Evolutionary conservation across 2,329 filamentous ascomycete species (phyloP).

Genomic region (Monosporascus sp.): DNA sequence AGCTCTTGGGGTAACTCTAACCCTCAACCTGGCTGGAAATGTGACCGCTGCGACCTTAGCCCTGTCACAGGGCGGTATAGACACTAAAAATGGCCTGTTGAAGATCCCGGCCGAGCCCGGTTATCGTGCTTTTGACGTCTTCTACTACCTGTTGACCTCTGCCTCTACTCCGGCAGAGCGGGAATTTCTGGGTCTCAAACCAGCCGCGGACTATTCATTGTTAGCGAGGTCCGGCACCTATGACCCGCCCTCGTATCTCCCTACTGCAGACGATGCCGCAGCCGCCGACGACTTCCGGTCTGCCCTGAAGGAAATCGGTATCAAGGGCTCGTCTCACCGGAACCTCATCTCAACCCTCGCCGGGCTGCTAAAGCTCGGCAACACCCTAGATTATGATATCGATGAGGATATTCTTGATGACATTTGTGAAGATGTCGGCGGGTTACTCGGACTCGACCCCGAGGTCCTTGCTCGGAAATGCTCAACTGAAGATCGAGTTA

Average conservation of each 20-base stretch:
- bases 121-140: slow-evolving; percentile 92
- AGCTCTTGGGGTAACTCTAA: slow-evolving; percentile 75
- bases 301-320: slow-evolving; percentile 84
- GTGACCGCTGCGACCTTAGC: slow-evolving; percentile 71
- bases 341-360: slow-evolving; percentile 82
- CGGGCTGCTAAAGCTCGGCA: slow-evolving; percentile 84
- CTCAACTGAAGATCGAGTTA: slow-evolving; percentile 76
- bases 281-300: slow-evolving; percentile 88
- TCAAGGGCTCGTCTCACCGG: slow-evolving; percentile 78
- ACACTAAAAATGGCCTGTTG: slow-evolving; percentile 74
- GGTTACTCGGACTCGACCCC: slow-evolving; percentile 79
- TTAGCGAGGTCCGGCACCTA: slow-evolving; percentile 82
- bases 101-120: slow-evolving; percentile 74
- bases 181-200: slow-evolving; percentile 78
- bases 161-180: slow-evolving; percentile 83
- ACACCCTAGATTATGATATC: slow-evolving; percentile 78
- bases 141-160: slow-evolving; percentile 94
- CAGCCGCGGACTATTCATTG: slow-evolving; percentile 70
- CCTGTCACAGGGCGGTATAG: slow-evolving; percentile 81
- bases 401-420: slow-evolving; percentile 82
- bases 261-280: slow-evolving; percentile 86
- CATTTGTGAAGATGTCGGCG: slow-evolving; percentile 84
- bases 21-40: slow-evolving; percentile 74
- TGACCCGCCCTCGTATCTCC: slow-evolving; percentile 78
- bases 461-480: slow-evolving; percentile 75